Evolutionary conservation across 148 eudicot species (phyloP).

Genomic region (Amaranthus cruentus): DNA sequence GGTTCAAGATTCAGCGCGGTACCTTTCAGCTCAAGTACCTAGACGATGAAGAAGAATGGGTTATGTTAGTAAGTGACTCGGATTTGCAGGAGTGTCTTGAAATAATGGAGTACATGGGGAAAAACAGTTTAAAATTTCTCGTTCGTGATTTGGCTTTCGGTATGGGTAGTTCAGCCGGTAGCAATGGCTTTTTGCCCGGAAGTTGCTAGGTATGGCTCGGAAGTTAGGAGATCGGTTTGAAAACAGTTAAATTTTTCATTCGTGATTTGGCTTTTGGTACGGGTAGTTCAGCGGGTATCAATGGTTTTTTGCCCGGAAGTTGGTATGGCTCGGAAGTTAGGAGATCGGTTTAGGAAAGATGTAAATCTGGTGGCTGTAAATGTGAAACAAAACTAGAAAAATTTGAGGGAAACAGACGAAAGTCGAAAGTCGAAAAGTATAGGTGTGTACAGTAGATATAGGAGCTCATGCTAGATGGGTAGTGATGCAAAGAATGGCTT

Average conservation of each 20-base stretch:
- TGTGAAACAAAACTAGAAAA: not conserved
- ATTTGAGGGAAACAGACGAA: not conserved
- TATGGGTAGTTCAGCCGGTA: conserved; percentile 75
- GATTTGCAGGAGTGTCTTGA: conserved; percentile 86
- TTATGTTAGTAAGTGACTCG: conserved; percentile 66
- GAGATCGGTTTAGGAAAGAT: not conserved
- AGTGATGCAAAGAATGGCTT: not conserved
- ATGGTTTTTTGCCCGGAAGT: too few relatives aligned
- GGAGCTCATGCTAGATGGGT: conserved; percentile 6
- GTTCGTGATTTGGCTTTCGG: conserved; percentile 52
- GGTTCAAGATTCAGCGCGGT: conserved; percentile 59
- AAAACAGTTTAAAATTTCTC: conserved; percentile 52
- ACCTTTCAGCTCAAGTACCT: conserved; percentile 83
- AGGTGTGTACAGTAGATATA: conserved; percentile 20
- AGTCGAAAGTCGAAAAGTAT: not conserved
- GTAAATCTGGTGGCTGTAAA: conserved; percentile 7
- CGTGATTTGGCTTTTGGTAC: not conserved
- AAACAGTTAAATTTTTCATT: not conserved
- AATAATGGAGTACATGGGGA: conserved; percentile 61
- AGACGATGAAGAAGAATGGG: conserved; percentile 96
- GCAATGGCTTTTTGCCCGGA: conserved; percentile 53
- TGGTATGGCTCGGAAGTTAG: not conserved
- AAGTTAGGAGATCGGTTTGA: not conserved
- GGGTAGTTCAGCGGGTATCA: too few relatives aligned
- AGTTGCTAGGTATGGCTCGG: conserved; percentile 15